Evolutionary conservation across 2,329 filamentous ascomycete genomes (phyloP).

Genomic region (Diaporthe sp.): DNA sequence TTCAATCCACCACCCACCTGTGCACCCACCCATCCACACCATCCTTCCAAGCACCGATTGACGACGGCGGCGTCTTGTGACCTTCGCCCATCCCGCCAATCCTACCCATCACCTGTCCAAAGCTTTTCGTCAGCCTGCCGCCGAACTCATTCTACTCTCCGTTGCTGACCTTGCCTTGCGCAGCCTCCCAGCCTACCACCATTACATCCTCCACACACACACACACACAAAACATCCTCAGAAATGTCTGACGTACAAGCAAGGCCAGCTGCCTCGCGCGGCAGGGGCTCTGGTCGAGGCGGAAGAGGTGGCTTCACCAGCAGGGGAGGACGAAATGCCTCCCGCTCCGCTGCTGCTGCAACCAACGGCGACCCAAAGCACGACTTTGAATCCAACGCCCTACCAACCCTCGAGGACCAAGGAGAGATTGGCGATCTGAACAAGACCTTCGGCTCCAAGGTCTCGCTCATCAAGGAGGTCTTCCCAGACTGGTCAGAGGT

Average conservation of each 20-base stretch:
- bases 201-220: conserved; percentile 21
- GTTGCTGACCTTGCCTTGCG: conserved; percentile 31
- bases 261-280: conserved; percentile 85
- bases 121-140: conserved; percentile 25
- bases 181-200: conserved; percentile 19
- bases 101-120: conserved; percentile 21
- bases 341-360: conserved; percentile 67
- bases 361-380: conserved; percentile 81
- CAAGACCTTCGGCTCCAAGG: conserved; percentile 86
- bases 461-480: conserved; percentile 88
- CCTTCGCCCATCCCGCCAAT: conserved; percentile 28
- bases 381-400: conserved; percentile 67
- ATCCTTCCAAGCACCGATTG: conserved; percentile 31
- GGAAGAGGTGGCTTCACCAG: conserved; percentile 48
- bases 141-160: conserved; percentile 8
- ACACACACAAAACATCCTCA: conserved; percentile 54
- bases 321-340: conserved; percentile 80
- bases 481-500: conserved; percentile 97
- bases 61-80: conserved; percentile 21
- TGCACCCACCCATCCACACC: conserved; percentile 15
- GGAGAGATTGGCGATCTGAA: conserved; percentile 93
- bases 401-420: conserved; percentile 79
- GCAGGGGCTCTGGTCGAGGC: conserved; percentile 74
- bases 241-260: conserved; percentile 95
- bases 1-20: conserved; percentile 17